Base-by-base conservation (phyloP, 2,329 filamentous ascomycete genomes). In the Nakataea oryzae region DNA sequence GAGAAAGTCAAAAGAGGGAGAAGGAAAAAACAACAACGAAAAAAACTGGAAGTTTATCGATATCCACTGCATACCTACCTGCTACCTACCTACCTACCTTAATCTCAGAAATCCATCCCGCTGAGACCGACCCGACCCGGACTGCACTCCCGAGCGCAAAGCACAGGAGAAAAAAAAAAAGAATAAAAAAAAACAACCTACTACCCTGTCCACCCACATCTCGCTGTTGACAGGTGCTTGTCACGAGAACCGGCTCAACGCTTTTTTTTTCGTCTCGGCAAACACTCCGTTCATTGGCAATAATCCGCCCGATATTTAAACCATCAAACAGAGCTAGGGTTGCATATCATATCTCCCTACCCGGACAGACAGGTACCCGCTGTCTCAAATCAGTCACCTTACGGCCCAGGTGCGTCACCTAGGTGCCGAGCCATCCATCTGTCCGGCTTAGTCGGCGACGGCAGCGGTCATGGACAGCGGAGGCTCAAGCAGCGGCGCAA, bases 391-490 rank as follows among this genome's bases (percentile, higher is more conserved):
- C 41, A n/a, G 41, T 9, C 21, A 41, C 41, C 41, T 8, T 11
- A n/a, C 41, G 41, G 41, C 41, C 21, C n/a, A 50, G 41, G 17
- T 50, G 41, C 41, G 14, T n/a, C 41, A 50, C 14, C 41, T 50
- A 50, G 41, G 41, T n/a, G 6, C 41, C 41, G 41, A 50, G 41
- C 6, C 9, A n/a, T n/a, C 41, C 41, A n/a, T n/a, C 41, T 6
- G 17, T 50, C n/a, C 41, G 17, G 21, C 17, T 50, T n/a, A 17
- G 41, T 50, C 13, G 41, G 21, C 41, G n/a, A 9, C 41, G 41
- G 41, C 41, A 59, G 26, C 58, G 24, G 32, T 21, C 27, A 71
- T 71, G 70, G 69, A 69, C 60, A 64, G 61, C 62, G 62, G 63
- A 17, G 67, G 64, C 56, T 61, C 69, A 17, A 67, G 64, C 61